A percentile compares a stretch with the other conserved stretches of the same genome.
phyloP scores from a whole-genome alignment of 306 rosid species.

The Glycine latifolia region DNA sequence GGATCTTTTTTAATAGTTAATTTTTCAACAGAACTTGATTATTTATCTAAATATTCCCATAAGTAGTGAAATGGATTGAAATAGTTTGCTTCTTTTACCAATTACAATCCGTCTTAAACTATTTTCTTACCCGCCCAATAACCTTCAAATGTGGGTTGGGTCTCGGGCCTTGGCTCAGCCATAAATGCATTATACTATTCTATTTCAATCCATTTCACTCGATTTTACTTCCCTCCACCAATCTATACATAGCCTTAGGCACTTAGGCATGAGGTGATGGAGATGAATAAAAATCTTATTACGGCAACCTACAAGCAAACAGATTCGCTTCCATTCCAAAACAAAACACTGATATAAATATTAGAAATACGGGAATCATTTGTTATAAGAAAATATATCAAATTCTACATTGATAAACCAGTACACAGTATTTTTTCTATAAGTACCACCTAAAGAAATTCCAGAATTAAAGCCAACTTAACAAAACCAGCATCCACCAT shows the following conservation, averaged over 20 bases:
- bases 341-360: neutral
- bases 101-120: too few species aligned
- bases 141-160: too few species aligned
- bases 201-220: neutral
- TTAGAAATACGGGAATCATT: neutral
- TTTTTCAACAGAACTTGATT: too few species aligned
- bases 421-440: neutral
- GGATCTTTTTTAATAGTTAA: too few species aligned
- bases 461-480: conserved; percentile 34
- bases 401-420: conserved; percentile 34
- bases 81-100: too few species aligned
- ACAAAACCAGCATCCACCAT: conserved; percentile 49
- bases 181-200: too few species aligned
- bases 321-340: neutral
- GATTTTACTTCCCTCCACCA: too few species aligned
- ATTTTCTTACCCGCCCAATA: too few species aligned
- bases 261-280: neutral
- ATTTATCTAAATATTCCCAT: too few species aligned
- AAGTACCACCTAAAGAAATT: conserved; percentile 23
- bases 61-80: too few species aligned
- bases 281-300: neutral
- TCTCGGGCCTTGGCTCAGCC: too few species aligned
- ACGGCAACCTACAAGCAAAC: neutral
- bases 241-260: neutral
- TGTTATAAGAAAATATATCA: neutral